These are phyloP conservation scores for Immersiporthe knoxdaviesiana DNA, from an alignment of 2,329 filamentous ascomycete species.

Conservation along the genomic window DNA sequence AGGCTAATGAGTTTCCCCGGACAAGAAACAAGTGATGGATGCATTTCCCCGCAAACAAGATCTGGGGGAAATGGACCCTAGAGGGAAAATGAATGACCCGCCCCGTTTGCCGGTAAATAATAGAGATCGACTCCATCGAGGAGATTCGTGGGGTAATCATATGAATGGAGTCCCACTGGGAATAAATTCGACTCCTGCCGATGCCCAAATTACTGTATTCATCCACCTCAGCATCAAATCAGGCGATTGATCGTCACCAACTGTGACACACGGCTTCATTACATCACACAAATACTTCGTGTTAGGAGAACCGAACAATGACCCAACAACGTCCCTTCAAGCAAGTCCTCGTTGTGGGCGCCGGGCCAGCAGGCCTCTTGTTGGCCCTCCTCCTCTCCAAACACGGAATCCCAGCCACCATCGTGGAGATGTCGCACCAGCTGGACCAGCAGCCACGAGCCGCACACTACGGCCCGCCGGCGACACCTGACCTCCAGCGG, in stretches of 20 bases:
- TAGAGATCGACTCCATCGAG: conserved; percentile 5
- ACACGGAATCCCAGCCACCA: conserved; percentile 54
- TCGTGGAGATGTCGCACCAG: conserved; percentile 58
- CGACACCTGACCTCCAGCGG: conserved; percentile 60
- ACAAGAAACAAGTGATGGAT: neutral
- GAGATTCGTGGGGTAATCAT: neutral
- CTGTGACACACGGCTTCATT: neutral
- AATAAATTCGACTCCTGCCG: neutral
- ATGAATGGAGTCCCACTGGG: neutral
- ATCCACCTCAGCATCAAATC: neutral
- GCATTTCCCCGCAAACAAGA: conserved; percentile 13
- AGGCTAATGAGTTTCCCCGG: neutral
- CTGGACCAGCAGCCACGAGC: conserved; percentile 65
- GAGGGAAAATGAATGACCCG: neutral
- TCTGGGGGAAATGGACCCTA: neutral
- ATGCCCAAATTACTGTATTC: too few relatives aligned
- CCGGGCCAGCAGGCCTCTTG: conserved; percentile 53
- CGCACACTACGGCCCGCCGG: conserved; percentile 63
- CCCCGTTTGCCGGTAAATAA: conserved; percentile 3
- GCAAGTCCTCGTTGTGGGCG: conserved; percentile 48
- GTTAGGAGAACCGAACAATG: conserved; percentile 16
- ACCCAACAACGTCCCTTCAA: conserved; percentile 30
- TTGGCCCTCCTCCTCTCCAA: conserved; percentile 57
- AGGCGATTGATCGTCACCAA: neutral
- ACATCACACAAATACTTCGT: neutral